Conservation (phyloP, 768 basidiomycete species). For the Boletus pseudo-olivaceus region DNA sequence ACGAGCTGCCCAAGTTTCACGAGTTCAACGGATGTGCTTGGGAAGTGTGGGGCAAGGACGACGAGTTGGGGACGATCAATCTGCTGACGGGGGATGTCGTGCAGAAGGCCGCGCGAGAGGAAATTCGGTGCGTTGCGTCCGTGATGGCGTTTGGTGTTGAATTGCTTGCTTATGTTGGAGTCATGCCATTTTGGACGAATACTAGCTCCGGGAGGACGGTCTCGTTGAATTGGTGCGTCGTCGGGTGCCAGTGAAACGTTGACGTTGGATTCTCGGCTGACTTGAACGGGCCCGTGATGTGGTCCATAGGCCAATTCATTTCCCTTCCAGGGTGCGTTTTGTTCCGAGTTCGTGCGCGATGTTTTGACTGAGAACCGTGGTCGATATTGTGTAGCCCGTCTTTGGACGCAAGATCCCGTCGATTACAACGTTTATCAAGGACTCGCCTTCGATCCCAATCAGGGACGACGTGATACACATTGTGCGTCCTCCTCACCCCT, state of each 20-base stretch:
- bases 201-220: conserved; percentile 50
- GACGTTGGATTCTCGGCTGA: neutral
- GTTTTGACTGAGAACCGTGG: neutral
- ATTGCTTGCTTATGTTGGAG: neutral
- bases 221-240: conserved; percentile 58
- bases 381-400: conserved; percentile 43
- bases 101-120: conserved; percentile 51
- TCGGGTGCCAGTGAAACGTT: neutral
- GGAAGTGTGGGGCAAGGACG: conserved; percentile 63
- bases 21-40: conserved; percentile 59
- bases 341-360: neutral
- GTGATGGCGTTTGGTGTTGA: neutral
- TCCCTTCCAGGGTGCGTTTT: conserved; percentile 52
- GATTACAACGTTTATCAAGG: conserved; percentile 38
- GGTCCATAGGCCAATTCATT: conserved; percentile 56
- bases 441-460: conserved; percentile 12
- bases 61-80: conserved; percentile 67
- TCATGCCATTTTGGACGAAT: neutral
- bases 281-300: neutral
- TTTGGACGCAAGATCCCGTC: conserved; percentile 55
- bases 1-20: conserved; percentile 44
- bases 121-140: conserved; percentile 46
- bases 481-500: conserved; percentile 26
- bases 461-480: conserved; percentile 55
- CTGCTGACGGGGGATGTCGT: conserved; percentile 62